phyloP scores from a whole-genome alignment of 164 flowering plant species.

The Hamamelis virginiana region DNA sequence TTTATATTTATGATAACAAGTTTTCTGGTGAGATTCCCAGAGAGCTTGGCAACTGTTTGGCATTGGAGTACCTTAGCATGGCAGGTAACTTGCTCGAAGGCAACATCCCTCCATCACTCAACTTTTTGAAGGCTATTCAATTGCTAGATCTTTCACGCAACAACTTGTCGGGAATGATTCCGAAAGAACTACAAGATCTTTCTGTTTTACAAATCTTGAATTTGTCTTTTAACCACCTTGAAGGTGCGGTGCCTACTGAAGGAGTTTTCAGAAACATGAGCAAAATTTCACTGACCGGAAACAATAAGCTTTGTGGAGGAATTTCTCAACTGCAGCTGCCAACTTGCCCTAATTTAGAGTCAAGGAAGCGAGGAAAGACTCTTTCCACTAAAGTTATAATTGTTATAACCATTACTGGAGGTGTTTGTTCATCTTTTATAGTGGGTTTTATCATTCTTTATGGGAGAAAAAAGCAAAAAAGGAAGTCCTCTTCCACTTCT shows the following conservation, averaged over 20 bases:
- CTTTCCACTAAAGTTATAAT: not conserved
- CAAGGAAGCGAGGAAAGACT: not conserved
- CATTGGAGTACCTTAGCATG: conserved; percentile 9
- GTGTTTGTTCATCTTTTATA: not conserved
- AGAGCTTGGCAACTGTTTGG: conserved; percentile 15
- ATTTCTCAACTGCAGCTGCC: conserved; percentile 7
- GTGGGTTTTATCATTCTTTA: not conserved
- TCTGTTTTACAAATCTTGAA: not conserved
- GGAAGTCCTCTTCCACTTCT: not conserved
- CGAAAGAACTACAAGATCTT: conserved; percentile 5
- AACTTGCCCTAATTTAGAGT: not conserved
- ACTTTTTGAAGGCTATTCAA: conserved; percentile 9
- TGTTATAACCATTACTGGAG: no score
- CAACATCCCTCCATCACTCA: conserved; percentile 13
- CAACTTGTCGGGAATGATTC: conserved; percentile 19
- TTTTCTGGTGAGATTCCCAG: conserved; percentile 15
- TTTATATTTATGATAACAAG: conserved; percentile 9
- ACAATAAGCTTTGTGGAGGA: conserved; percentile 14
- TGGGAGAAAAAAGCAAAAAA: not conserved
- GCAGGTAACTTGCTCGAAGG: conserved; percentile 17
- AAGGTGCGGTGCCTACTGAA: conserved; percentile 14
- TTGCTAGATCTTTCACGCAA: conserved; percentile 7
- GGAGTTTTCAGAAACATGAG: conserved; percentile 18
- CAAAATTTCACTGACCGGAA: conserved; percentile 7
- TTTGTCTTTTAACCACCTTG: conserved; percentile 11